phyloP scores from a whole-genome alignment of 2,329 filamentous ascomycete species.

The Sphaerulina populicola region DNA sequence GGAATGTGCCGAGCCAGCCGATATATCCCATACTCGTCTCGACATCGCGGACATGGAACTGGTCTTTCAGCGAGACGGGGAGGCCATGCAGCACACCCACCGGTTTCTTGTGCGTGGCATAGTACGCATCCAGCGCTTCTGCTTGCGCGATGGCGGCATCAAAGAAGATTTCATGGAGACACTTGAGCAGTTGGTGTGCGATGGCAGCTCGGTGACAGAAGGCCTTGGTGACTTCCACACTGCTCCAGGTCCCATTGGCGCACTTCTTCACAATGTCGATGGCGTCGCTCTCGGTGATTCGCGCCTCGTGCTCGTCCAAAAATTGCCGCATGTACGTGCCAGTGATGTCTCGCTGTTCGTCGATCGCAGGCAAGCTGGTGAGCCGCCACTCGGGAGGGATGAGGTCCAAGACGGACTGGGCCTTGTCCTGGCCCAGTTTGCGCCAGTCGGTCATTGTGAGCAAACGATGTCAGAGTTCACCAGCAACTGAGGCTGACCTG shows the following conservation, averaged over 20 bases:
- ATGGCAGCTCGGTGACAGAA: conserved; percentile 51
- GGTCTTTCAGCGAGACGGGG: conserved; percentile 44
- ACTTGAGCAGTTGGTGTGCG: conserved; percentile 43
- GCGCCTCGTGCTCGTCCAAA: conserved; percentile 46
- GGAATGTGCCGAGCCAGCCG: conserved; percentile 55
- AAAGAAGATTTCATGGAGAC: conserved; percentile 45
- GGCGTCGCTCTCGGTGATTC: conserved; percentile 55
- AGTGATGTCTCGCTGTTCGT: conserved; percentile 50
- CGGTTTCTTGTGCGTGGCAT: conserved; percentile 31
- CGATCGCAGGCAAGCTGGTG: conserved; percentile 39
- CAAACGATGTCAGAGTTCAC: no score
- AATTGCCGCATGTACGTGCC: conserved; percentile 50
- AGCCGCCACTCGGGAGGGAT: conserved; percentile 53
- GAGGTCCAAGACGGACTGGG: conserved; percentile 45
- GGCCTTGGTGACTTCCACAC: conserved; percentile 48
- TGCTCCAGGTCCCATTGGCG: conserved; percentile 48
- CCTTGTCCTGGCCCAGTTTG: conserved; percentile 45
- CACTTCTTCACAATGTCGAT: conserved; percentile 50
- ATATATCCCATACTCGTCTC: conserved; percentile 52
- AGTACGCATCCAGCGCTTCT: conserved; percentile 37
- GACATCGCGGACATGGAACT: conserved; percentile 43
- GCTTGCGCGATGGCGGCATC: conserved; percentile 39
- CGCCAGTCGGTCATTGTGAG: conserved; percentile 40
- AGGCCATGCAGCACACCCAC: conserved; percentile 43
- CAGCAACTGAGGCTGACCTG: neutral